A percentile compares a stretch with the other conserved stretches of the same genome.
phyloP scores from a whole-genome alignment of 331 rosid genomes.

The Erythrophleum ivorense region DNA sequence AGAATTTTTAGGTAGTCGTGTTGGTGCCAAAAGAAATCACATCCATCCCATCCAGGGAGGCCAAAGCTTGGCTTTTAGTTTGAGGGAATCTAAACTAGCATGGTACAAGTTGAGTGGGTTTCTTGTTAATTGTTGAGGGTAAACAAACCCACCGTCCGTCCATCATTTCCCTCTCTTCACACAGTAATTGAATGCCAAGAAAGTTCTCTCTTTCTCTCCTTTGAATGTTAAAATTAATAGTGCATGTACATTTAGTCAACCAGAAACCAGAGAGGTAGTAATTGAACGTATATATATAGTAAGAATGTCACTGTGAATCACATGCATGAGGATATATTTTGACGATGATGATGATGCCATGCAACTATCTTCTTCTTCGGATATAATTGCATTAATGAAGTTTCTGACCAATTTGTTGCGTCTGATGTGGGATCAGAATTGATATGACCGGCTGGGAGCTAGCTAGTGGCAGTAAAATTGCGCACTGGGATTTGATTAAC shows the following conservation, averaged over 20 bases:
- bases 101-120: too few species aligned
- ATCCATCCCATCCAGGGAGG: conserved; percentile 37
- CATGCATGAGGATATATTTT: conserved; percentile 15
- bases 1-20: conserved; percentile 50
- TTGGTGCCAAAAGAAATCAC: conserved; percentile 48
- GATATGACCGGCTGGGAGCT: conserved; percentile 37
- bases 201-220: background rate
- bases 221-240: conserved; percentile 7
- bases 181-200: background rate
- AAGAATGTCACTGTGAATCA: conserved; percentile 27
- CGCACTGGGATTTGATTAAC: conserved; percentile 28
- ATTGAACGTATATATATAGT: conserved; percentile 15
- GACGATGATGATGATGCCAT: conserved; percentile 6
- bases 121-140: conserved; percentile 21
- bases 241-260: background rate
- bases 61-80: conserved; percentile 43
- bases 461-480: conserved; percentile 27
- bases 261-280: background rate
- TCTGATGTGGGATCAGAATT: conserved; percentile 27
- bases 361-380: conserved; percentile 1
- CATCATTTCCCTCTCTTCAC: background rate
- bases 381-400: conserved; percentile 16
- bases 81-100: conserved; percentile 27
- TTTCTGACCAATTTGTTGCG: conserved; percentile 32
- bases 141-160: conserved; percentile 28